Base-by-base conservation (phyloP, 169 alveolate species). In the Eimeria brunetti region DNA sequence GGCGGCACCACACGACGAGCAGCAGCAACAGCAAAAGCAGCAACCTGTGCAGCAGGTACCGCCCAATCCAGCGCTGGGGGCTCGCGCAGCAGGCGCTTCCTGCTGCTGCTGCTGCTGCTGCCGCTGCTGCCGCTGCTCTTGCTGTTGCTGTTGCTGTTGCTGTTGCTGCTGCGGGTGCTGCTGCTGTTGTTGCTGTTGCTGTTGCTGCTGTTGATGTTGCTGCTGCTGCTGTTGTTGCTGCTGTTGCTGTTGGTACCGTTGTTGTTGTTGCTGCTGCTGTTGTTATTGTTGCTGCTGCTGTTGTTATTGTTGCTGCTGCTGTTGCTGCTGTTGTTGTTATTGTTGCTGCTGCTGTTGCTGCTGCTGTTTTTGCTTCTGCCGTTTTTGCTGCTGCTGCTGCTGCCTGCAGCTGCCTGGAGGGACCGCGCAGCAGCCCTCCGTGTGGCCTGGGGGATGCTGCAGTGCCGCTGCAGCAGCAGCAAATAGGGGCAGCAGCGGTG, bases 21-120 rank as follows among this genome's bases (percentile, higher is more conserved):
- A 9, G 60, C 85, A n/a, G 94, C 86, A 9, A 49, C 53, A 38
- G 78, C 58, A 80, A 89, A 89, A 24, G 88, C 94, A 4, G 78
- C 85, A 46, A 89, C 94, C 4, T 75, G 88, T 16, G 33, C 94
- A n/a, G 94, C 38, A 2, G 94, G 94, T 12, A 73, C 46, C 9
- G 84, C 84, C 84, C 84, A 73, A 33, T n/a, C 84, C 44, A 73
- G 30, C 18, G 84, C 84, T 18, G 84, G 84, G 24, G 84, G 46
- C 56, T 73, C 84, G n/a, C n/a, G n/a, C n/a, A n/a, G n/a, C n/a
- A n/a, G n/a, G n/a, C n/a, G n/a, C n/a, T n/a, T n/a, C n/a, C n/a
- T 53, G 24, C 18, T 67, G 94, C 69, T 30, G 76, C 76, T 30
- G 76, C 38, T 73, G 84, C 41, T 73, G 53, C 56, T 73, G 84